Conservation (phyloP, 306 rosid genomes). For the Geum urbanum region DNA sequence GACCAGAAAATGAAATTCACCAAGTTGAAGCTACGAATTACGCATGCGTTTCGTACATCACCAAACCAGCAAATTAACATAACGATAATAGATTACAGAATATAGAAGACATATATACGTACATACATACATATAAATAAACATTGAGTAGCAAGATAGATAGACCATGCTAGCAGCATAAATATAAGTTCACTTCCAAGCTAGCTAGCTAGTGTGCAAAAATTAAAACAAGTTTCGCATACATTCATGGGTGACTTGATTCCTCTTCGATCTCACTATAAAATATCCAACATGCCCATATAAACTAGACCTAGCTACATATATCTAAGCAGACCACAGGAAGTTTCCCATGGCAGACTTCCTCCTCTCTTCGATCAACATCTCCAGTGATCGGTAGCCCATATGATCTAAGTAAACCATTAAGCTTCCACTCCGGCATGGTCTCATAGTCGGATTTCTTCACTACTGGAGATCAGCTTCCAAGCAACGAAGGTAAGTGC, state of each 20-base stretch:
- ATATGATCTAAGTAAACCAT: conserved; percentile 54
- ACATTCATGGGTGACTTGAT: not conserved
- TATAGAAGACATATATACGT: not conserved
- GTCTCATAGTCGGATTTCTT: conserved; percentile 48
- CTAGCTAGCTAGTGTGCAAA: not conserved
- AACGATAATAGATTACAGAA: not conserved
- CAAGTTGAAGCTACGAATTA: not conserved
- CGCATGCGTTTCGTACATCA: not conserved
- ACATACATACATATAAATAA: not conserved
- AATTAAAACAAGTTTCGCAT: not conserved
- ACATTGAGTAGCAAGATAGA: not conserved
- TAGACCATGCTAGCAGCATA: not conserved
- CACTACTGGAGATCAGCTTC: too few species aligned
- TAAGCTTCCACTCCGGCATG: conserved; percentile 71
- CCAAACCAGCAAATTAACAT: not conserved
- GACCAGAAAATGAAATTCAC: not conserved
- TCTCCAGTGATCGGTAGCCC: conserved; percentile 52
- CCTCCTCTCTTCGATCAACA: conserved; percentile 48
- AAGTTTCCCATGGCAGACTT: conserved; percentile 59
- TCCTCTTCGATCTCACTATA: not conserved
- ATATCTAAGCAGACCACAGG: conserved; percentile 32
- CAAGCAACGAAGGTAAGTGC: too few species aligned
- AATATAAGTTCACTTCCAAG: too few species aligned
- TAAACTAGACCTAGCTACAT: not conserved
- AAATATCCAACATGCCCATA: not conserved